Evolutionary conservation across 176 grass and related monocot genomes (phyloP).

Genomic region (Rhynchospora breviuscula): DNA sequence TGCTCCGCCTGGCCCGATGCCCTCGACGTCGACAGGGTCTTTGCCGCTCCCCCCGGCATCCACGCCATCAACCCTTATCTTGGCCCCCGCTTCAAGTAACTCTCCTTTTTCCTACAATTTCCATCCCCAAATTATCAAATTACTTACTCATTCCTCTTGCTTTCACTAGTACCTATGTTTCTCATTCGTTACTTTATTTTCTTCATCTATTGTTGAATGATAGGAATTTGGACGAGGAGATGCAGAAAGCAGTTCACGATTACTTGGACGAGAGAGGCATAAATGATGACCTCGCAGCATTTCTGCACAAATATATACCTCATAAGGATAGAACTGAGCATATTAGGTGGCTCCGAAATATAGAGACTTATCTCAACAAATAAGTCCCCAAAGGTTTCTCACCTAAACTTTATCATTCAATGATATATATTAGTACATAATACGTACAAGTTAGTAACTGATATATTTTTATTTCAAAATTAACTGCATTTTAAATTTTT

Average conservation of each 20-base stretch:
- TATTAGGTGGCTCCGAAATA: conserved; percentile 52
- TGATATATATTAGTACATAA: background rate
- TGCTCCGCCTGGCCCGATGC: conserved; percentile 83
- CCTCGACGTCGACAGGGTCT: conserved; percentile 57
- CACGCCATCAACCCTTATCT: conserved; percentile 37
- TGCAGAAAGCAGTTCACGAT: conserved; percentile 46
- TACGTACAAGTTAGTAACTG: background rate
- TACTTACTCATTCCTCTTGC: too few relatives aligned
- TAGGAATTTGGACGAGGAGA: conserved; percentile 83
- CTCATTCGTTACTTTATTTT: background rate
- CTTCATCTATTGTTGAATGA: background rate
- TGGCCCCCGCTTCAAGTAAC: conserved; percentile 59
- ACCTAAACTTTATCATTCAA: background rate
- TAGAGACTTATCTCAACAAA: conserved; percentile 47
- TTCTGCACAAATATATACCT: conserved; percentile 54
- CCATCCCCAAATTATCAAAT: background rate
- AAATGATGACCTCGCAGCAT: conserved; percentile 64
- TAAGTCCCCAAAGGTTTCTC: conserved; percentile 10
- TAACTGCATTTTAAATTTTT: background rate
- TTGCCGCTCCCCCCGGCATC: conserved; percentile 28
- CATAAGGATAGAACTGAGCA: conserved; percentile 68
- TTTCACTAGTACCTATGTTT: background rate
- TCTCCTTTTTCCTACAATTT: background rate
- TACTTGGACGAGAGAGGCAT: conserved; percentile 72
- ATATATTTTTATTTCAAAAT: background rate